Base-by-base conservation (phyloP, 305 asterid species). In the Fraxinus platypoda region DNA sequence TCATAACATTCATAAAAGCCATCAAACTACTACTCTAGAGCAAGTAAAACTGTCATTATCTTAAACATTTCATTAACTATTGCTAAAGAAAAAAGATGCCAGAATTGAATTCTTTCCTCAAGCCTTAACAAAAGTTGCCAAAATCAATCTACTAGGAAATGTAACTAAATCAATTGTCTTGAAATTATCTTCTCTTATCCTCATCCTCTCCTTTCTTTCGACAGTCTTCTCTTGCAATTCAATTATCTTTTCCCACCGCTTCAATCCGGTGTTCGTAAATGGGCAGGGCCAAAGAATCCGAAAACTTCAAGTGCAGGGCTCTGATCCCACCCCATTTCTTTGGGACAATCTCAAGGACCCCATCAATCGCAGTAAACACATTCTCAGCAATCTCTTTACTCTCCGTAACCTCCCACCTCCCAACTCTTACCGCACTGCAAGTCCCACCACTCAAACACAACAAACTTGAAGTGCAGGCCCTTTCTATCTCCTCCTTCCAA, bases 401-500 rank as follows among this genome's bases (percentile, higher is more conserved):
- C 80, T 75, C 91, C 86, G 84, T 90, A 3, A 68, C 70, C 30
- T 91, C 92, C 83, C 90, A 90, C 25, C 80, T 90, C 87, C 98
- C 98, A 7, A 94, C 93, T 82, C 88, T 91, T 70, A 95, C 43
- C 1, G 82, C 83, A 74, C 92, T 88, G 84, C 98, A 92, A 72
- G 93, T 94, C 82, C 99, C 99, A 64, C 81, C 74, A 81, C 99
- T 92, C 77, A 94, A 90, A 77, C 96, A 89, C 91, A 86, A 82
- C 87, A 95, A 80, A 70, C 90, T 83, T 72, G 95, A 90, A n/a
- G 46, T 64, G 17, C 86, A 87, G 0, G 93, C 93, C 78, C 26
- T 84, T 23, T 89, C 97, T 1, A 94, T 89, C 92, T 93, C 95
- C 86, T 93, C 97, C 86, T 88, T 93, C 99, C 96, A 95, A 1